Percentiles rank a stretch among this genome's conserved stretches.
Conservation (phyloP, 202 grass and related monocot species). For the Zoysia matrella region DNA sequence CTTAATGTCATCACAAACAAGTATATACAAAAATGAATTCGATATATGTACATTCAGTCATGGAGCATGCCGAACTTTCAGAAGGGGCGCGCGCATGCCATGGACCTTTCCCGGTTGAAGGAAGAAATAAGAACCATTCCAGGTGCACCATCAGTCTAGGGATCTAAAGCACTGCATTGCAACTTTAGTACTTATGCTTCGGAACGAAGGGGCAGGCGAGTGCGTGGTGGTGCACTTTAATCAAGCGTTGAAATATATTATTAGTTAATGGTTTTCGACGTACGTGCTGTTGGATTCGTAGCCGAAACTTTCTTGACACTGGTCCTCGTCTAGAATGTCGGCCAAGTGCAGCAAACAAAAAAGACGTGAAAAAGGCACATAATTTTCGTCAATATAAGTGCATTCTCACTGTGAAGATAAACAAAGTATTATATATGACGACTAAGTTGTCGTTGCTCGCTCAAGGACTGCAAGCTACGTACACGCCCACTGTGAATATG, state of each 20-base stretch:
- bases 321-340: conserved; percentile 27
- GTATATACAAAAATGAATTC: neutral
- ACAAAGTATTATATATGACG: too few relatives aligned
- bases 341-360: conserved; percentile 24
- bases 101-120: conserved; percentile 11
- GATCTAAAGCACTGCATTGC: conserved; percentile 1
- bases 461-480: neutral
- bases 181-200: neutral
- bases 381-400: neutral
- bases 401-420: neutral
- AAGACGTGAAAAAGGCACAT: neutral
- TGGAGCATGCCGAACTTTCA: neutral
- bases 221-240: neutral
- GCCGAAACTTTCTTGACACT: conserved; percentile 13
- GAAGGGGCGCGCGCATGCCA: neutral
- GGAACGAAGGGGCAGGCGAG: neutral
- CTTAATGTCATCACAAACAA: neutral
- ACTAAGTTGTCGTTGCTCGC: too few relatives aligned
- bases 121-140: conserved; percentile 17
- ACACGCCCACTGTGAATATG: too few relatives aligned
- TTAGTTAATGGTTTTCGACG: conserved; percentile 26
- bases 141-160: neutral
- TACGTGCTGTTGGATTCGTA: conserved; percentile 34
- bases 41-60: neutral
- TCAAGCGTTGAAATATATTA: neutral